Evolutionary conservation across 495 filamentous ascomycete species (phyloP).

Genomic region (Aspergillus funiculosus): DNA sequence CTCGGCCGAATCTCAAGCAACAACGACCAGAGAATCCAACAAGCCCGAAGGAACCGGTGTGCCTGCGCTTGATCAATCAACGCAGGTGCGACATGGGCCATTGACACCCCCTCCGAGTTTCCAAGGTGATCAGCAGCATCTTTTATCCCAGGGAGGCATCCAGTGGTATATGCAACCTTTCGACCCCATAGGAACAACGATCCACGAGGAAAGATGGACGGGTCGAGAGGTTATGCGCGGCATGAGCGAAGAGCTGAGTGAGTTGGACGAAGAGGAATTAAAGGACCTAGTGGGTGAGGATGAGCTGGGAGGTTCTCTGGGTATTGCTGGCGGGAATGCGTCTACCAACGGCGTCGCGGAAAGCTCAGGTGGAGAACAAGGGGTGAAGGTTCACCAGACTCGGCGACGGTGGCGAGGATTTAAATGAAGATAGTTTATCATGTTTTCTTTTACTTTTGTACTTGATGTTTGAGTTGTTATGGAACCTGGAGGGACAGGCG

Average conservation of each 20-base stretch:
- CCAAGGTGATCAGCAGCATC: conserved; percentile 47
- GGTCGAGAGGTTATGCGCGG: conserved; percentile 68
- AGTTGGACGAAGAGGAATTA: conserved; percentile 82
- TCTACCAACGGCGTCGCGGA: conserved; percentile 11
- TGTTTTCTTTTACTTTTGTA: conserved; percentile 11
- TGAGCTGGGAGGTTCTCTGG: conserved; percentile 25
- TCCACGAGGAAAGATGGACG: conserved; percentile 71
- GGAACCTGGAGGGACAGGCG: conserved; percentile 7
- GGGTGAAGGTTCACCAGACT: conserved; percentile 33
- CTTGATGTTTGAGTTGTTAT: not conserved
- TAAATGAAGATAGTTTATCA: conserved; percentile 18
- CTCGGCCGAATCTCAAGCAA: conserved; percentile 10
- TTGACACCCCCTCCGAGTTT: conserved; percentile 43
- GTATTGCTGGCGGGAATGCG: conserved; percentile 2
- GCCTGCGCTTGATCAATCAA: conserved; percentile 22
- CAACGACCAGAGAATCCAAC: conserved; percentile 10
- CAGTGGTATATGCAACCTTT: conserved; percentile 86
- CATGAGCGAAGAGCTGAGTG: conserved; percentile 80
- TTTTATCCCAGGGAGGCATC: conserved; percentile 65
- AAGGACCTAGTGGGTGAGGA: conserved; percentile 53
- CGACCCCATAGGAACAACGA: conserved; percentile 68
- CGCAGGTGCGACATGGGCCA: conserved; percentile 21
- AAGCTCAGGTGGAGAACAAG: conserved; percentile 7
- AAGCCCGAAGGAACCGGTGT: conserved; percentile 18
- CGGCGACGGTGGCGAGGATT: conserved; percentile 38